A percentile compares a stretch with the other conserved stretches of the same genome.
These are phyloP conservation scores for Floccularia luteovirens DNA, from an alignment of 768 basidiomycete genomes.

Conservation along the genomic window DNA sequence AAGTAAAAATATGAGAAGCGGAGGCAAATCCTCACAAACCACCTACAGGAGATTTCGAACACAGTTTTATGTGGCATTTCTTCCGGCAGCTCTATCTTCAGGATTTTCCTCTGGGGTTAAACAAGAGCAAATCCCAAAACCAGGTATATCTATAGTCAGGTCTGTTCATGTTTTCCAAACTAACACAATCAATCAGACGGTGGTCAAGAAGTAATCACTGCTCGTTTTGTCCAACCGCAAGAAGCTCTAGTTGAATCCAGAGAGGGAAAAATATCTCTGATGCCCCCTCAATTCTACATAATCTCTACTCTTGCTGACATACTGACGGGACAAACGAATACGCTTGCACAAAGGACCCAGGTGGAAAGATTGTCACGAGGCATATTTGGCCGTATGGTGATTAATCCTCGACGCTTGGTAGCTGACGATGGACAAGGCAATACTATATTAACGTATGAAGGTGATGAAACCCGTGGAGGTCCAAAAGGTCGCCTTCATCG, in stretches of 20 bases:
- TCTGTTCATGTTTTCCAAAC: not conserved
- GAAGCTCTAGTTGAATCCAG: conserved; percentile 45
- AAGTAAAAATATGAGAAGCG: not conserved
- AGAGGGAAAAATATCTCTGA: conserved; percentile 43
- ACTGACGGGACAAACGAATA: conserved; percentile 32
- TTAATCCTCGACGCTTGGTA: conserved; percentile 40
- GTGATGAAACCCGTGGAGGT: conserved; percentile 63
- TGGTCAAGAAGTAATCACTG: conserved; percentile 60
- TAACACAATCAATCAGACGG: conserved; percentile 32
- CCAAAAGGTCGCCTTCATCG: conserved; percentile 54
- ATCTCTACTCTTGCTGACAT: conserved; percentile 51
- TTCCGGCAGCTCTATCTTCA: conserved; percentile 31
- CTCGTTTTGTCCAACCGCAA: conserved; percentile 55
- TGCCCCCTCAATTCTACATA: conserved; percentile 75
- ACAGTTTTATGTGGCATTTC: conserved; percentile 62
- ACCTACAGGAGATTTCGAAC: conserved; percentile 60
- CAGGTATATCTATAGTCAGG: conserved; percentile 23
- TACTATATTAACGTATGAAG: conserved; percentile 54
- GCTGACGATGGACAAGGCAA: conserved; percentile 35
- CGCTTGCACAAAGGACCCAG: conserved; percentile 34
- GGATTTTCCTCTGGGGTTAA: conserved; percentile 47
- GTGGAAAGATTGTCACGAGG: conserved; percentile 42
- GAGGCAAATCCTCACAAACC: conserved; percentile 2
- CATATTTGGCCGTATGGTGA: conserved; percentile 52
- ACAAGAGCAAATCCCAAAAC: conserved; percentile 53